Base-by-base conservation (phyloP, 768 basidiomycete genomes). In the Mycena kentingensis region DNA sequence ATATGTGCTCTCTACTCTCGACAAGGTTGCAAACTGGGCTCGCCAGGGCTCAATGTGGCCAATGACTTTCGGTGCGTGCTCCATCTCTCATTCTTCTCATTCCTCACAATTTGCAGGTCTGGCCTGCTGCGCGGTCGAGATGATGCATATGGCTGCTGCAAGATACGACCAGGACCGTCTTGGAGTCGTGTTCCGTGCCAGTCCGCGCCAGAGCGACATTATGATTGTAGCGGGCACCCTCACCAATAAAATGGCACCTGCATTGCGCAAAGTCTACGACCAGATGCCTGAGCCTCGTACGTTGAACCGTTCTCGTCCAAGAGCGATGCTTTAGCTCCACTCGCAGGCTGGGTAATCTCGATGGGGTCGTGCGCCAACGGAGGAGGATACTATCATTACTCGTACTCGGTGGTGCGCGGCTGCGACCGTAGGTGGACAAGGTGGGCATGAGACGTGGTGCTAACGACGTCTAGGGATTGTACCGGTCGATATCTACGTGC, bases 291-390 rank as follows among this genome's bases (percentile, higher is more conserved):
- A 98, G 65, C 97, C 97, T 52, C 83, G 88, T 88, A 71, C 43
- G 85, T 78, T 15, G 19, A 36, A 43, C 27, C 37, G 46, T 48
- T 11, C 49, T 27, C 42, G 39, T 32, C 49, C 13, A 22, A 19
- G 46, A 58, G 39, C n/a, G 26, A 46, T 38, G 44, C 34, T 44
- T 56, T 28, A 15, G 28, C 55, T 44, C 43, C 25, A 37, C 52
- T 43, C 15, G 49, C 19, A 84, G 90, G 96, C 65, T 99, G 97
- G 97, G 97, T 99, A 52, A 90, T 99, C 66, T 98, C 96, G 22
- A 98, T 99, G 97, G 97, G 97, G 39, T 98, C 96, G 4, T 99
- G 97, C 70, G 97, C 97, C 16, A 98, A 98, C 69, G 97, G 97
- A 26, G 93, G 94, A 50, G 94, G 93, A 15, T 95, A 94, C 76